Evolutionary conservation across 148 eudicot species (phyloP), one percentile per base, ranked within the genome.

Genomic region (Spergularia bocconei): DNA sequence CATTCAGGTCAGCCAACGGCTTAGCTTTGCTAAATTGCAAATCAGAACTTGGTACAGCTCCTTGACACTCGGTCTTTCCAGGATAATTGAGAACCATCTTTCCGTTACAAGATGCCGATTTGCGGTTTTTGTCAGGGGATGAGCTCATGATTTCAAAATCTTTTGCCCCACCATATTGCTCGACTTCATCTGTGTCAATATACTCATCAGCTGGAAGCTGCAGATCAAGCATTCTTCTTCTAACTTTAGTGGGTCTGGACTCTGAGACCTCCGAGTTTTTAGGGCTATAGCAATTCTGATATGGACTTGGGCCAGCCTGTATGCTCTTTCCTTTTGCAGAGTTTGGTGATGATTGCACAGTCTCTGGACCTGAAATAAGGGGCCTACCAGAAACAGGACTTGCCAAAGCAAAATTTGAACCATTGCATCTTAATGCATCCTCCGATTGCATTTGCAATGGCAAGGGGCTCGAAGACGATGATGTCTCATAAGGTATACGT

Each of bases 1-100:
- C 93, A 52, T 94, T 94, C 78, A 94, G 82, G 76, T 94, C 97
- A 54, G 88, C 91, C 82, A 94, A 77, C 62, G 83, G 78, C 79
- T 68, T 71, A 57, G 84, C 69, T 76, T 75, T 82, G 80, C 83
- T 88, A 64, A 71, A 67, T 78, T 70, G 58, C 17, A 76, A 75
- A 77, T 68, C 78, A 44, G 84, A 81, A 78, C 76, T 73, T 48
- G 75, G 71, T 39, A 78, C 73, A 79, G 76, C 87, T 77, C 63
- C 74, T 58, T 73, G 72, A 44, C 23, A 62, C 55, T 80, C 80
- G 23, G n/a, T 66, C 77, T 81, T 86, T 48, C 50, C 81, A 67
- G 52, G 71, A 52, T 78, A 71, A 61, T 67, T 72, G 63, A 59
- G n/a, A 62, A 75, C 67, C 8, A 67, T 48, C 66, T 76, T 81